Evolutionary conservation across 805 yeast species (phyloP).

Genomic region (Monosporozyma siamensis): DNA sequence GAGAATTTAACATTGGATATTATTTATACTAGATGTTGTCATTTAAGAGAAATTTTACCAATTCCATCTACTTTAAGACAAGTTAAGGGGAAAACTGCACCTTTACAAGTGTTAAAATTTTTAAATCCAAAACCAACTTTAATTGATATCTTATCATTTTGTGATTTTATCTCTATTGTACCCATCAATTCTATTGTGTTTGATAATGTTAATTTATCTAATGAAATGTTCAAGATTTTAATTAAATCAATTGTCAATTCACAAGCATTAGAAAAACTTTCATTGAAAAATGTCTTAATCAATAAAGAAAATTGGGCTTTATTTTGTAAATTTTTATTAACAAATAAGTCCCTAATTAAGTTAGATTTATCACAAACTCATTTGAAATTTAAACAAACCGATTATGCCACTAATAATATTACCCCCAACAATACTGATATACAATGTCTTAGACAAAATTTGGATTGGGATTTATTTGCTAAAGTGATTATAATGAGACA

Average conservation of each 20-base stretch:
- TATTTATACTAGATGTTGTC: conserved; percentile 87
- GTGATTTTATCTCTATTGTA: conserved; percentile 78
- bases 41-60: conserved; percentile 80
- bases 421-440: conserved; percentile 5
- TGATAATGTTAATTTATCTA: conserved; percentile 67
- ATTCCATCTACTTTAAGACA: conserved; percentile 82
- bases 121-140: conserved; percentile 80
- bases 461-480: conserved; percentile 74
- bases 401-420: conserved; percentile 1
- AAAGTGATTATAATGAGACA: conserved; percentile 62
- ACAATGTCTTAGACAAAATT: conserved; percentile 44
- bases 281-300: conserved; percentile 68
- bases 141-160: conserved; percentile 77
- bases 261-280: conserved; percentile 55
- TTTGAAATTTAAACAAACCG: conserved; percentile 25
- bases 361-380: conserved; percentile 63
- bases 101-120: conserved; percentile 60
- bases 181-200: conserved; percentile 67
- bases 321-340: conserved; percentile 63
- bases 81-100: conserved; percentile 65
- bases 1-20: conserved; percentile 41
- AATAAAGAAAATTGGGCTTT: conserved; percentile 68
- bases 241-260: conserved; percentile 61
- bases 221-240: conserved; percentile 68
- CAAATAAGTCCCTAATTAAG: conserved; percentile 47